Conservation (phyloP, 495 filamentous ascomycete genomes). For the Tuber indicum region DNA sequence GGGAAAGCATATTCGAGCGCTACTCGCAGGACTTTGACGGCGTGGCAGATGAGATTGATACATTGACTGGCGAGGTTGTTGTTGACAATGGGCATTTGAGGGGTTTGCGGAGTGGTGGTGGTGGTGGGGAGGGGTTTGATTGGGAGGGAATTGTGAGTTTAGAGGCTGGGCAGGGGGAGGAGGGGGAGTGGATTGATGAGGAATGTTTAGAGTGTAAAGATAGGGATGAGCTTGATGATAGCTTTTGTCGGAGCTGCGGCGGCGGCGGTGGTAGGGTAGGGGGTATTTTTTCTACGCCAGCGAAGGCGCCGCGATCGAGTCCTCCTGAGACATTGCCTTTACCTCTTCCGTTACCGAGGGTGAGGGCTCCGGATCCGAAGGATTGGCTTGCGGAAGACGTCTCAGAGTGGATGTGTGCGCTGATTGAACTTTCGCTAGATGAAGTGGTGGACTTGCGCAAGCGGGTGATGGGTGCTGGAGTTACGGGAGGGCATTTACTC, state of each 20-base stretch:
- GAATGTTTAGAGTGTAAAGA: conserved; percentile 20
- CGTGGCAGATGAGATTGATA: conserved; percentile 74
- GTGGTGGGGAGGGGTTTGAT: conserved; percentile 5
- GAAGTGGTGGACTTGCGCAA: background rate
- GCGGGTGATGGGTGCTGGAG: background rate
- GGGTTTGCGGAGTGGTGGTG: conserved; percentile 12
- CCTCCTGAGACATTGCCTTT: background rate
- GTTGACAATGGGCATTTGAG: conserved; percentile 75
- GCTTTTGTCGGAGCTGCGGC: conserved; percentile 15
- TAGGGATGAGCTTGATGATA: conserved; percentile 29
- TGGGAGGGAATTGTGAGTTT: conserved; percentile 9
- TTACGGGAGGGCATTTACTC: background rate
- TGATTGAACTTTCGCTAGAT: background rate
- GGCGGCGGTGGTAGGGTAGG: background rate
- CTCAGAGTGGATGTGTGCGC: background rate
- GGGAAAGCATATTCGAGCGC: conserved; percentile 81
- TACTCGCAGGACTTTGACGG: conserved; percentile 76
- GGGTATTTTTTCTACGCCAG: background rate
- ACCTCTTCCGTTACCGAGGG: background rate
- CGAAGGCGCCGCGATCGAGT: background rate
- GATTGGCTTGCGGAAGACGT: background rate
- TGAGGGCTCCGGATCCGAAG: background rate
- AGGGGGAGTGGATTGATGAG: conserved; percentile 4
- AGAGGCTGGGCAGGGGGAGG: background rate
- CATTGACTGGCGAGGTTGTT: conserved; percentile 67